phyloP scores from a whole-genome alignment of 1,284 basidiomycete genomes.

The Xanthoconium separans region DNA sequence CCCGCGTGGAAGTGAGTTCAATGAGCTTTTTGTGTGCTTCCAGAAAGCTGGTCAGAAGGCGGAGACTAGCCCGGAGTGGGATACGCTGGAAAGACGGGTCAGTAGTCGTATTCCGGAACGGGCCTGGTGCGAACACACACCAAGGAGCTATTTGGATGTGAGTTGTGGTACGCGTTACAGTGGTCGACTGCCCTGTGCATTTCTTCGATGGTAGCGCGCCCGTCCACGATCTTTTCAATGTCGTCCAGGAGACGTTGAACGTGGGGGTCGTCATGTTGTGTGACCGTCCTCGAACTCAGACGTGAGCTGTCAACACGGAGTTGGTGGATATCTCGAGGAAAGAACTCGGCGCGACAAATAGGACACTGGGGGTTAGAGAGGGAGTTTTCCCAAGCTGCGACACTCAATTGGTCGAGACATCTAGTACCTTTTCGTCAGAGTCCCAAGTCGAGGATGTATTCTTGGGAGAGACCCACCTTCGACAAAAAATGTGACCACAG shows the following conservation, averaged over 20 bases:
- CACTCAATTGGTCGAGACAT: conserved; percentile 9
- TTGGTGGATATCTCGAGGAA: not conserved
- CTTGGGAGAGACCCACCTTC: conserved; percentile 4
- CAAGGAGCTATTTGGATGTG: not conserved
- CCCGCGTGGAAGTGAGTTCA: not conserved
- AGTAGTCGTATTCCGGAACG: not conserved
- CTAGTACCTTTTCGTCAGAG: not conserved
- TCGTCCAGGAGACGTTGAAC: not conserved
- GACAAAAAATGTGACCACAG: conserved; percentile 20
- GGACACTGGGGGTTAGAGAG: conserved; percentile 7
- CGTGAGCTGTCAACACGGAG: not conserved
- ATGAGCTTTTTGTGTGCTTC: not conserved
- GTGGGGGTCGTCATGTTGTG: not conserved
- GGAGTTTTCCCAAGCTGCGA: too few relatives aligned
- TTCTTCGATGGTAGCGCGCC: conserved; percentile 6
- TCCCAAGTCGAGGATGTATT: too few relatives aligned
- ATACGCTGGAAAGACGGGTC: not conserved
- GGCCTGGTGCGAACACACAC: not conserved
- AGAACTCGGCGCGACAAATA: conserved; percentile 12
- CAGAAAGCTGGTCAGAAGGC: conserved; percentile 1
- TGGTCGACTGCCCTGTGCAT: conserved; percentile 3
- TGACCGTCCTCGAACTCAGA: not conserved
- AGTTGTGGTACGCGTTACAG: not conserved
- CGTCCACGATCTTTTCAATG: not conserved
- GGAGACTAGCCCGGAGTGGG: not conserved